A percentile compares a stretch with the other conserved stretches of the same genome.
Evolutionary conservation across 495 filamentous ascomycete species (phyloP).

Genomic region (Penicillium simplicissimum): DNA sequence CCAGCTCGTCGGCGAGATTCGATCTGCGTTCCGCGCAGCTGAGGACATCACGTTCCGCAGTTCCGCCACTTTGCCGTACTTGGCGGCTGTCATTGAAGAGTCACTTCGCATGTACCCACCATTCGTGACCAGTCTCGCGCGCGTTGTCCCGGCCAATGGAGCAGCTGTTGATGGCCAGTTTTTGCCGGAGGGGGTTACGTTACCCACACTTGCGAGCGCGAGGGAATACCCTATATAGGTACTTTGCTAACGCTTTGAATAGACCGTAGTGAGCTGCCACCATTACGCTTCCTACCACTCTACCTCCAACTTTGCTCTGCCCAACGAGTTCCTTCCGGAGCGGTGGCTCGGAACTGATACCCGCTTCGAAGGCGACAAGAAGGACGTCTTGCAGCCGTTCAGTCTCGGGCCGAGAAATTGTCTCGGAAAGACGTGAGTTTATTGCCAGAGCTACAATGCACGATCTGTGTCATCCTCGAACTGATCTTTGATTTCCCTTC

Average conservation of each 20-base stretch:
- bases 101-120: slow-evolving; percentile 46
- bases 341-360: slow-evolving; percentile 43
- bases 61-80: slow-evolving; percentile 32
- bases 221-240: neutral
- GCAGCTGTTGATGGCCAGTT: slow-evolving; percentile 31
- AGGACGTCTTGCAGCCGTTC: slow-evolving; percentile 45
- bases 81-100: slow-evolving; percentile 46
- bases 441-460: neutral
- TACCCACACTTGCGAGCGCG: too few relatives aligned
- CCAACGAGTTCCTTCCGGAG: slow-evolving; percentile 44
- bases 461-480: neutral
- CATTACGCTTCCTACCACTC: slow-evolving; percentile 43
- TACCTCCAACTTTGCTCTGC: slow-evolving; percentile 35
- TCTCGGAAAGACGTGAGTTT: slow-evolving; percentile 43
- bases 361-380: slow-evolving; percentile 35
- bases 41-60: slow-evolving; percentile 48
- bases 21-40: slow-evolving; percentile 37
- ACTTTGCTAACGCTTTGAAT: neutral
- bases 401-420: slow-evolving; percentile 43
- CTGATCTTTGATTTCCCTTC: neutral
- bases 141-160: slow-evolving; percentile 34
- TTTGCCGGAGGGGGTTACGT: slow-evolving; percentile 32
- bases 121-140: slow-evolving; percentile 28
- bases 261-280: slow-evolving; percentile 37
- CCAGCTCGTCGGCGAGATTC: slow-evolving; percentile 45